Evolutionary conservation across 306 rosid genomes (phyloP), one percentile per base, ranked within the genome.

Genomic region (Quercus rubra): DNA sequence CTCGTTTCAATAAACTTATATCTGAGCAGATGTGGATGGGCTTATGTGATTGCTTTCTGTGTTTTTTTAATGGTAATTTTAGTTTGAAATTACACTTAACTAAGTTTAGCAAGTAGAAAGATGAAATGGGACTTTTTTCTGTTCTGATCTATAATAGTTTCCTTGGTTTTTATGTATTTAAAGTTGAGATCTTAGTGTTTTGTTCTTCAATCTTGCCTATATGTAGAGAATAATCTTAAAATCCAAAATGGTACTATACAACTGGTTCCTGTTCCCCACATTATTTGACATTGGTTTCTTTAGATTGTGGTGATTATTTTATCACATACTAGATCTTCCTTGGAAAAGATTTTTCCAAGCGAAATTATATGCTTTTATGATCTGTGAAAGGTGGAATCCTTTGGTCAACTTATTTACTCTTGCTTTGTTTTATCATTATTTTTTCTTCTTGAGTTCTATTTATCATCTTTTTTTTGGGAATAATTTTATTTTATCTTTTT

Each of bases 351-450:
- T 35, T 31, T 19, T 35, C 25, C 30, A 31, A 19, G 54, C 8
- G 54, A 8, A 23, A 58, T 31, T 35, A 43, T 68, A 68, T 68
- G 51, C 9, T 13, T 73, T n/a, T 55, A 33, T 33, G 41, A 33
- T 20, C 15, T 17, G 35, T 18, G 35, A 19, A 51, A 21, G 19
- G 15, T 57, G 23, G 54, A 76, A 51, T 59, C 28, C 72, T 49
- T 33, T 1, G 57, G 33, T 30, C 21, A 38, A n/a, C n/a, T 55
- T 8, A 57, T 74, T 52, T 70, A 71, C n/a, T 63, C 11, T 20
- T 59, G 25, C 69, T 20, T 31, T 71, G 55, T 81, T 61, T 59
- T 63, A 25, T 17, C 51, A 46, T 71, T 33, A 70, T 74, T 70
- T 31, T 31, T 58, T 76, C 20, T 31, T 70, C 70, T 28, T n/a